Base-by-base conservation (phyloP, 2,329 filamentous ascomycete species). In the Epichloe baconii region DNA sequence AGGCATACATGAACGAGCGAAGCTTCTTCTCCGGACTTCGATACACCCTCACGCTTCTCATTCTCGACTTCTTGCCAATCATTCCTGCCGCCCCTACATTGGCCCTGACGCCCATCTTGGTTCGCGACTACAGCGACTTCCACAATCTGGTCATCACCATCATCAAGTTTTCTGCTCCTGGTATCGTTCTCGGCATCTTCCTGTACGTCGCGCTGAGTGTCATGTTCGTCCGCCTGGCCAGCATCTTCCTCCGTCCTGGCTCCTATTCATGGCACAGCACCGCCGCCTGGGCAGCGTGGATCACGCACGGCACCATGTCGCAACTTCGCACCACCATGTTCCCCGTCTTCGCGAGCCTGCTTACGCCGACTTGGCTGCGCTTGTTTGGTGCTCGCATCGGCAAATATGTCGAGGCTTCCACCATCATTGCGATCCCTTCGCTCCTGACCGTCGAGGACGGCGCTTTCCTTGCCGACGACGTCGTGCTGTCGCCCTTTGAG, bases 381-480 rank as follows among this genome's bases (percentile, higher is more conserved):
- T 7, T 57, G 14, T 38, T 59, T 1, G 57, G 57, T 0, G 57
- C 57, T 19, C 53, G 51, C 11, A 48, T 59, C 15, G 57, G 56
- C 5, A 44, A 42, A 44, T 44, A 54, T 36, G 57, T 59, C 17
- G 57, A 59, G 48, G 44, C 56, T 5, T 56, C 53, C 8, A 59
- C 57, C 7, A 50, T 59, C 2, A 47, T 59, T 4, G 50, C 55
- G 12, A 48, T 57, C 11, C 56, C 56, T 17, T 58, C 56, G 3
- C 53, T 59, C 4, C 50, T 59, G 15, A 47, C 44, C 3, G 55
- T 59, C 17, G 34, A 57, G 3, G 56, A 59, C 50, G 48, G 52
- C 11, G 56, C 56, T 5, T 59, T 59, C 36, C 54, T 59, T 8
- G 56, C 57, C 40, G 57, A 59, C 45, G 56, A 59, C 26, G 57